These are phyloP conservation scores for Neofusicoccum sp. DNA, from an alignment of 2,329 filamentous ascomycete genomes.

Conservation along the genomic window DNA sequence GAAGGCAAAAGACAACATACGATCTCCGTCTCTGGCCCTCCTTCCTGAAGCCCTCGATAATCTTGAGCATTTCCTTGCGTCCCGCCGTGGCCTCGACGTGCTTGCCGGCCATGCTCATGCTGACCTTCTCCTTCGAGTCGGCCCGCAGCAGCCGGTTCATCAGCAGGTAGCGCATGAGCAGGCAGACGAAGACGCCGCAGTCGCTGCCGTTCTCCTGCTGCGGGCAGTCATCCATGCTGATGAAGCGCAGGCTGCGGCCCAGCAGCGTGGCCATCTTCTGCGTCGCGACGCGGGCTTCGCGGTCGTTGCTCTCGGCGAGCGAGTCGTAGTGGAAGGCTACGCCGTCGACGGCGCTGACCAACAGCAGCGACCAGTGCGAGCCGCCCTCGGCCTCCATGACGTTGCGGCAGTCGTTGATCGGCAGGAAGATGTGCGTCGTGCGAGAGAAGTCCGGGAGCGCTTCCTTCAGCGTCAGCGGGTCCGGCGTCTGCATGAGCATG, in stretches of 20 bases:
- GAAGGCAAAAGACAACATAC: constrained; percentile 51
- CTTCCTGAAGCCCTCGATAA: constrained; percentile 82
- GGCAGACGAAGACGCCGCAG: constrained; percentile 93
- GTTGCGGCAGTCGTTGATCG: constrained; percentile 84
- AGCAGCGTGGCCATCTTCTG: constrained; percentile 69
- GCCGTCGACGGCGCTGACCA: constrained; percentile 84
- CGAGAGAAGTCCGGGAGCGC: constrained; percentile 77
- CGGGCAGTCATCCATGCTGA: constrained; percentile 79
- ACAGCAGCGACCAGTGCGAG: constrained; percentile 89
- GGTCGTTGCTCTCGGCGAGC: constrained; percentile 63
- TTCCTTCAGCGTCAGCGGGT: constrained; percentile 56
- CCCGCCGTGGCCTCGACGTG: constrained; percentile 77
- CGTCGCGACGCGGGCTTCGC: constrained; percentile 68
- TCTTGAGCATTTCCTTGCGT: constrained; percentile 85
- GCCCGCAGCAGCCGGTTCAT: constrained; percentile 78
- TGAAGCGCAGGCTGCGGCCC: constrained; percentile 66
- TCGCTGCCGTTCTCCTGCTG: constrained; percentile 91
- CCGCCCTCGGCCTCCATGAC: constrained; percentile 84
- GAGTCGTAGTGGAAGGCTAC: constrained; percentile 97
- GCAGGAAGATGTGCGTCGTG: constrained; percentile 91
- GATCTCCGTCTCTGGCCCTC: constrained; percentile 82
- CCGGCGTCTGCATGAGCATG: constrained; percentile 73
- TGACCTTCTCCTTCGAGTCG: constrained; percentile 80
- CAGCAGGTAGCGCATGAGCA: constrained; percentile 91
- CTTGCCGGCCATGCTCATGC: constrained; percentile 88